Conservation (phyloP, 2,329 filamentous ascomycete species). For the Verticillium isaacii region DNA sequence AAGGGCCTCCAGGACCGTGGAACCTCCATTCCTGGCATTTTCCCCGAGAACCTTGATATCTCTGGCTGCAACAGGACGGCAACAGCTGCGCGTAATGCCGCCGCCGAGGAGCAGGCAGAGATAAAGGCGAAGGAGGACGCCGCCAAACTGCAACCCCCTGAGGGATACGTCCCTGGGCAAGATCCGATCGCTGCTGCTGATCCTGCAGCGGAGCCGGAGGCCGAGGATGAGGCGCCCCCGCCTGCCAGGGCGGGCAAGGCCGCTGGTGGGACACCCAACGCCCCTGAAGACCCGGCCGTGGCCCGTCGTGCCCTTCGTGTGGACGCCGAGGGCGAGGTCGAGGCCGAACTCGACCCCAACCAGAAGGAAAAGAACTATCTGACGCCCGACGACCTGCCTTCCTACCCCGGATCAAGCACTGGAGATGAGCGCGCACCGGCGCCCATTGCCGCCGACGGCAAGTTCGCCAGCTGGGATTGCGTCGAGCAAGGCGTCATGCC, state of each 20-base stretch:
- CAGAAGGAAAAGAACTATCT: not conserved
- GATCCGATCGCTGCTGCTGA: not conserved
- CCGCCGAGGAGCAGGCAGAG: conserved; percentile 28
- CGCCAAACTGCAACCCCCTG: not conserved
- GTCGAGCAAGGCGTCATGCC: conserved; percentile 54
- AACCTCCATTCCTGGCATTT: conserved; percentile 72
- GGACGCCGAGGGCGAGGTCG: not conserved
- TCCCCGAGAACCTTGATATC: conserved; percentile 72
- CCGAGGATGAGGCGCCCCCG: not conserved
- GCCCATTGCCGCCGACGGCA: conserved; percentile 23
- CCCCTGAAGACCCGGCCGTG: not conserved
- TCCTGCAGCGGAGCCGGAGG: not conserved
- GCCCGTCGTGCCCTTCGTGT: not conserved
- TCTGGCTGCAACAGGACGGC: conserved; percentile 68
- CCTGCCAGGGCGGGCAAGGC: not conserved
- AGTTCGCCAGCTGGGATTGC: conserved; percentile 41
- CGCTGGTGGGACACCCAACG: not conserved
- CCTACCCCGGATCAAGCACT: conserved; percentile 2
- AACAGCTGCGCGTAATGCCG: conserved; percentile 15
- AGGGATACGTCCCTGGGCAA: not conserved
- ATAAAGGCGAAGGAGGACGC: conserved; percentile 18
- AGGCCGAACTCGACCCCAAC: conserved; percentile 6
- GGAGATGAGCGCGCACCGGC: conserved; percentile 2
- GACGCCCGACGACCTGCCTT: not conserved
- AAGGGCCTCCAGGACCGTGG: conserved; percentile 66